Evolutionary conservation across 441 rosid species (phyloP), one percentile per base, ranked within the genome.

Genomic region (Populus hybrid): DNA sequence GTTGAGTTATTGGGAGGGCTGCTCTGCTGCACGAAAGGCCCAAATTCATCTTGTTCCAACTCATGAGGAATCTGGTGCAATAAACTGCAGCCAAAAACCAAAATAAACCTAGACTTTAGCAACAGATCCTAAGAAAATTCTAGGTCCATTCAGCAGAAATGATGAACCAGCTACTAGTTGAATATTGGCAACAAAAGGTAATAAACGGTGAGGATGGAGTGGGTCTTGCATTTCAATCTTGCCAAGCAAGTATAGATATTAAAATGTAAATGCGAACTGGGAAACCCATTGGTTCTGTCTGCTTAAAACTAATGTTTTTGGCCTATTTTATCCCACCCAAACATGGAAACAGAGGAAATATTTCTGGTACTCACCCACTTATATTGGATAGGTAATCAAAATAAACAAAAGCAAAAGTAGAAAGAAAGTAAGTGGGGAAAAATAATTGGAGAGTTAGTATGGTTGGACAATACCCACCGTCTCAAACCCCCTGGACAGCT

Each of bases 401-500:
- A 18, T n/a, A 57, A 67, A 24, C 69, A 72, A 16, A 66, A 36
- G 32, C 32, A 50, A 50, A 50, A 50, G 59, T 5, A 50, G 59
- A 16, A 50, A 50, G 59, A 50, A 50, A 50, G 59, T 16, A 5
- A 1, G 5, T 30, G 32, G 5, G 32, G 32, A 28, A 30, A 69
- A 67, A 11, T 11, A 70, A 69, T 76, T 72, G 70, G 38, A 69
- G 36, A 81, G 32, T 35, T 69, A 21, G 67, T 24, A 18, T 28
- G 72, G n/a, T 76, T 72, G 67, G 65, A 75, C 8, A 75, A 72
- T 78, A 83, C 84, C 80, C 61, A 70, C 79, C 82, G 69, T 76
- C 82, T 84, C 36, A 84, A 76, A 79, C 85, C 86, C 24, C 88
- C 84, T 4, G 86, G 84, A 35, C 46, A 75, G 73, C 82, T 80